A percentile compares a stretch with the other conserved stretches of the same genome.
Conservation (phyloP, 805 yeast genomes). For the Torulaspora maleeae region DNA sequence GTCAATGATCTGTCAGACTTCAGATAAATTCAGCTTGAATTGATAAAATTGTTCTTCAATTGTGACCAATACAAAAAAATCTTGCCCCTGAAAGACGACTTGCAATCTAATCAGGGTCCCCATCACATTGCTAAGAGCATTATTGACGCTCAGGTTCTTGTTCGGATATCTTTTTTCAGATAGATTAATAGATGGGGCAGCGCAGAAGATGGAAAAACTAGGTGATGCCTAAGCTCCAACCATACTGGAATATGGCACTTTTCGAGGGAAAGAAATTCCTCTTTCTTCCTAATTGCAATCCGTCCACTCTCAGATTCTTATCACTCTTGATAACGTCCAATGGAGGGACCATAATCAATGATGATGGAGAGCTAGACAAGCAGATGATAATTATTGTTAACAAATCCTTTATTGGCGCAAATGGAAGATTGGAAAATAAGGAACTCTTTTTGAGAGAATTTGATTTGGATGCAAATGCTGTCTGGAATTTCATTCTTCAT, state of each 20-base stretch:
- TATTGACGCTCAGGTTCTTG: too few species aligned
- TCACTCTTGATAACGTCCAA: conserved; percentile 16
- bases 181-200: too few species aligned
- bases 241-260: background rate
- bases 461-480: conserved; percentile 9
- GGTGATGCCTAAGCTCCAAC: too few species aligned
- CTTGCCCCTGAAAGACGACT: too few species aligned
- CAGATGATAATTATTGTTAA: conserved; percentile 20
- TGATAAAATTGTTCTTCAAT: too few species aligned
- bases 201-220: too few species aligned
- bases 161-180: too few species aligned
- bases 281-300: conserved; percentile 23
- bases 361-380: conserved; percentile 5
- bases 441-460: conserved; percentile 26
- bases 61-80: too few species aligned
- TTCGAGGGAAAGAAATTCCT: conserved; percentile 9
- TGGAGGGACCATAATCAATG: conserved; percentile 22
- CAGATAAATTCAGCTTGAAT: too few species aligned
- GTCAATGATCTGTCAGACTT: too few species aligned
- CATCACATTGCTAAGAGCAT: too few species aligned
- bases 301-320: conserved; percentile 16
- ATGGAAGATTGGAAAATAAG: conserved; percentile 10
- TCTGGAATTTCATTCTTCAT: conserved; percentile 10
- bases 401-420: conserved; percentile 24
- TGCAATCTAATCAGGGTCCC: too few species aligned